Conservation (phyloP, 768 basidiomycete genomes). For the Psilocybe sp. region DNA sequence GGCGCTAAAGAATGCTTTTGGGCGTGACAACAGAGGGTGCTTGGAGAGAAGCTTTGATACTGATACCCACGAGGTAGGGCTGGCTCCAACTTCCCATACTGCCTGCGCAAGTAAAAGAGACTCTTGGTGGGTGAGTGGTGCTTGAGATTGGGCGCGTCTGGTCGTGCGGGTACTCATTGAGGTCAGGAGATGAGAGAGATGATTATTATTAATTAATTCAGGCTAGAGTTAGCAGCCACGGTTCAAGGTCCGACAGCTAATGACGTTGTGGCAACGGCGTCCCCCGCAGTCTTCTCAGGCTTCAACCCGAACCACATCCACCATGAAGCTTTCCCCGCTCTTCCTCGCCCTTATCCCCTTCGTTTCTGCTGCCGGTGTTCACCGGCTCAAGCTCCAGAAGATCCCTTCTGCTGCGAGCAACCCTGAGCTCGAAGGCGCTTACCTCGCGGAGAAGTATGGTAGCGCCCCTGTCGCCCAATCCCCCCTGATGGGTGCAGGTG, state of each 20-base stretch:
- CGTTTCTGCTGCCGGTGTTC: slow-evolving; percentile 56
- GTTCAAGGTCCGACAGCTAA: slow-evolving; percentile 16
- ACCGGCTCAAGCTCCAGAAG: slow-evolving; percentile 90
- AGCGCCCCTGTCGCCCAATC: slow-evolving; percentile 39
- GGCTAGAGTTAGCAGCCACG: neutral
- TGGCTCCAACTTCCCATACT: slow-evolving; percentile 75
- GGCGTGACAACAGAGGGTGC: slow-evolving; percentile 67
- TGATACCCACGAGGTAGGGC: slow-evolving; percentile 52
- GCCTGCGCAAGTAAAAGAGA: slow-evolving; percentile 83
- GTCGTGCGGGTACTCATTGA: slow-evolving; percentile 31
- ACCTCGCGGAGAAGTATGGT: slow-evolving; percentile 94
- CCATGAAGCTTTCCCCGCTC: slow-evolving; percentile 44
- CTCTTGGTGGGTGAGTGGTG: slow-evolving; percentile 45
- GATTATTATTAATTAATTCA: slow-evolving; percentile 10
- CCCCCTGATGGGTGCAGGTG: slow-evolving; percentile 74
- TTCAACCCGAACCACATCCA: slow-evolving; percentile 22
- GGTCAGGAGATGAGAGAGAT: slow-evolving; percentile 3
- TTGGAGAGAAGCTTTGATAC: slow-evolving; percentile 65
- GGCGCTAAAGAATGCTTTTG: slow-evolving; percentile 64
- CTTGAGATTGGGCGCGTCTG: slow-evolving; percentile 20
- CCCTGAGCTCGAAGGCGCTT: slow-evolving; percentile 71
- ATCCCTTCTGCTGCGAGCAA: slow-evolving; percentile 60
- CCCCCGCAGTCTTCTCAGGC: slow-evolving; percentile 8
- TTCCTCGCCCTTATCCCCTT: slow-evolving; percentile 45
- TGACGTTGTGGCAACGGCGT: slow-evolving; percentile 16